These are phyloP conservation scores for Neurospora terricola DNA, from an alignment of 495 filamentous ascomycete species.

Conservation along the genomic window DNA sequence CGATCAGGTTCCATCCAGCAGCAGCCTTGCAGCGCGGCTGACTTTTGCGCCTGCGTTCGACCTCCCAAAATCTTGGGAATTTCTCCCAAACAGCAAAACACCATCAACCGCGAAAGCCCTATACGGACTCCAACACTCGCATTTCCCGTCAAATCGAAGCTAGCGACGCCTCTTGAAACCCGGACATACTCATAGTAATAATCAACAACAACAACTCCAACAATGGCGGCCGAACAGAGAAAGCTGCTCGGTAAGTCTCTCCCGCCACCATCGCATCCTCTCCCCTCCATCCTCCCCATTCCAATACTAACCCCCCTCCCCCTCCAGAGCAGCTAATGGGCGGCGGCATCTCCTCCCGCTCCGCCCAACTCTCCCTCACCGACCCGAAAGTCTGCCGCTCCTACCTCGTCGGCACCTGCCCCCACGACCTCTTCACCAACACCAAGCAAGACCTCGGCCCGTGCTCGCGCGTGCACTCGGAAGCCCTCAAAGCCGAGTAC, in stretches of 20 bases:
- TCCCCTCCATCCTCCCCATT: not conserved
- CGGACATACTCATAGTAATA: not conserved
- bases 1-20: not conserved
- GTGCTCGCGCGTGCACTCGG: constrained; percentile 84
- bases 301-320: not conserved
- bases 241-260: constrained; percentile 72
- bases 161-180: too few species aligned
- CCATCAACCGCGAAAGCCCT: not conserved
- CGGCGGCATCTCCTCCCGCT: constrained; percentile 56
- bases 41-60: not conserved
- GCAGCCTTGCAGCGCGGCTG: constrained; percentile 25
- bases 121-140: not conserved
- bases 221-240: constrained; percentile 89
- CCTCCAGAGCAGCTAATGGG: constrained; percentile 71
- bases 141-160: not conserved
- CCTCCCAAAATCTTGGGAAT: not conserved
- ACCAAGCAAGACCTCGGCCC: constrained; percentile 95
- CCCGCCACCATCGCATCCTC: not conserved
- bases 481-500: constrained; percentile 81
- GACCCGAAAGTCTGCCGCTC: constrained; percentile 94
- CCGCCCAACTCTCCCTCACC: constrained; percentile 73
- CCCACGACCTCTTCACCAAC: constrained; percentile 99
- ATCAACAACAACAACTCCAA: constrained; percentile 7
- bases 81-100: not conserved
- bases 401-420: constrained; percentile 88